Conservation (phyloP, 2,329 filamentous ascomycete species). For the Myotisia sp. region DNA sequence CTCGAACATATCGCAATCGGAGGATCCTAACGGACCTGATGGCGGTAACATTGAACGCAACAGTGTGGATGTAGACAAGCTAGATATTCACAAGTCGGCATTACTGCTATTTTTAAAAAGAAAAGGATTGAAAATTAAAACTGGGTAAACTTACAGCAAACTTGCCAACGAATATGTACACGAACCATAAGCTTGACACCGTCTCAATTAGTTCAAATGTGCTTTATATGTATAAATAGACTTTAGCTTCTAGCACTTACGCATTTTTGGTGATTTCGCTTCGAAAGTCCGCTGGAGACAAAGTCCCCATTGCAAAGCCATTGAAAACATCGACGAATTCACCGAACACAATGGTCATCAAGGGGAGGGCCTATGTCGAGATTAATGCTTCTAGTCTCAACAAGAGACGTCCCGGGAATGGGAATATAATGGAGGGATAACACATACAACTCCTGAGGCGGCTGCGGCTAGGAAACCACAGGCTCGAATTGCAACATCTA, state of each 20-base stretch:
- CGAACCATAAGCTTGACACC: constrained; percentile 49
- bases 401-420: not conserved
- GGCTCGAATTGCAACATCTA: constrained; percentile 8
- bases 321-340: constrained; percentile 36
- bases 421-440: not conserved
- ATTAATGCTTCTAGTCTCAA: not conserved
- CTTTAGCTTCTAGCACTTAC: not conserved
- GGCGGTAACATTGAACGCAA: constrained; percentile 34
- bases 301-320: constrained; percentile 24
- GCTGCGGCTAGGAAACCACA: constrained; percentile 9
- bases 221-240: too few relatives aligned
- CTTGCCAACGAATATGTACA: constrained; percentile 55
- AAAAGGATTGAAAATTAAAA: not conserved
- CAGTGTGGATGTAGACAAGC: constrained; percentile 49
- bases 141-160: constrained; percentile 6
- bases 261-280: constrained; percentile 28
- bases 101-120: not conserved
- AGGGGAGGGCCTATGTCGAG: constrained; percentile 17
- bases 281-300: constrained; percentile 23
- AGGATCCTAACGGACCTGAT: constrained; percentile 17
- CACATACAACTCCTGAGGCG: constrained; percentile 9
- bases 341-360: constrained; percentile 42
- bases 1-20: constrained; percentile 13
- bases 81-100: constrained; percentile 31
- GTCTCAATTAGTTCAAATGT: too few relatives aligned